A percentile compares a stretch with the other conserved stretches of the same genome.
These are phyloP conservation scores for Coemansia sp. DNA, from an alignment of 192 early-diverging fungal species.

Conservation along the genomic window DNA sequence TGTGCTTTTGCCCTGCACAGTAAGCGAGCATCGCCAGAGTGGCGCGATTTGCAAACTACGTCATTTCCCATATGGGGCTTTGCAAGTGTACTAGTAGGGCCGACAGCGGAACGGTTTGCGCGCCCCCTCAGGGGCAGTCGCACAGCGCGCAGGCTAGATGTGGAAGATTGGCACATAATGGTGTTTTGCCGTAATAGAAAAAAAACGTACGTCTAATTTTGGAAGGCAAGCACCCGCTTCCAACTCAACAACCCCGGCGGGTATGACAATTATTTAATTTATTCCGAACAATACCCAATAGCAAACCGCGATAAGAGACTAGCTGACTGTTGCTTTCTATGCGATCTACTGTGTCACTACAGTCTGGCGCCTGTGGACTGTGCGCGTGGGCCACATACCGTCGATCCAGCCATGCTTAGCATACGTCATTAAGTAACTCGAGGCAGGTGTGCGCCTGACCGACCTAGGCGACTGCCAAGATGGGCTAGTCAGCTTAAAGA, in stretches of 20 bases:
- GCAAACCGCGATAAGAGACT: background rate
- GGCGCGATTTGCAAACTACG: background rate
- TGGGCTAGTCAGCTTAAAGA: too few relatives aligned
- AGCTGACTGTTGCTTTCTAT: background rate
- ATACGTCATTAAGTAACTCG: too few relatives aligned
- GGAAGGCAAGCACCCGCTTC: too few relatives aligned
- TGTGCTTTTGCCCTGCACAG: background rate
- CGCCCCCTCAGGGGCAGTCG: background rate
- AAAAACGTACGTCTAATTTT: background rate
- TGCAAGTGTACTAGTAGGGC: background rate
- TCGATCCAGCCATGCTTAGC: too few relatives aligned
- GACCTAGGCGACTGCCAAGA: too few relatives aligned
- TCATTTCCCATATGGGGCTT: background rate
- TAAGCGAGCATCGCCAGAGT: background rate
- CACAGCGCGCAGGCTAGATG: background rate
- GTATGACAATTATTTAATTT: background rate
- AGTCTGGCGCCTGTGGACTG: background rate
- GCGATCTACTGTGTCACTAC: background rate
- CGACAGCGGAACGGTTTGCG: background rate
- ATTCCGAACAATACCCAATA: background rate
- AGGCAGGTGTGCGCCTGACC: too few relatives aligned
- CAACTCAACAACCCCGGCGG: background rate
- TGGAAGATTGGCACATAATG: background rate
- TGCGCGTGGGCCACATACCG: too few relatives aligned
- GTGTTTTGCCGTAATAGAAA: conserved; percentile 2